Percentiles rank a stretch among this genome's conserved stretches.
These are phyloP conservation scores for Boechera stricta DNA, from an alignment of 345 rosid species.

Conservation along the genomic window DNA sequence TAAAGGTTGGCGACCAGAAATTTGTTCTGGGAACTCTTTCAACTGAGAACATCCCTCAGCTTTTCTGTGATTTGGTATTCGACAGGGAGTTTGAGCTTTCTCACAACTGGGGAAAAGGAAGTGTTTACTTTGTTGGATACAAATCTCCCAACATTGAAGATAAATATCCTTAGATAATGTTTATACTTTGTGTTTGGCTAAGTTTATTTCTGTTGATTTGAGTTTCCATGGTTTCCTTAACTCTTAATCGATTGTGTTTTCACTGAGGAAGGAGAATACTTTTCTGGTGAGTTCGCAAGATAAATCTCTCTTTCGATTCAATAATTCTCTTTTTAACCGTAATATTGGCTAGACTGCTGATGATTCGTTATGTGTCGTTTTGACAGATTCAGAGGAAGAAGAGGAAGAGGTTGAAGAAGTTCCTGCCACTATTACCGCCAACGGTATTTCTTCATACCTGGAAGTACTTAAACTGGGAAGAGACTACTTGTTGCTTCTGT, in stretches of 20 bases:
- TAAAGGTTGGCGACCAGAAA: slow-evolving; percentile 58
- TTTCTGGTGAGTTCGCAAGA: slow-evolving; percentile 27
- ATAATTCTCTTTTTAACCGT: background rate
- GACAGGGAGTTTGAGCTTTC: slow-evolving; percentile 81
- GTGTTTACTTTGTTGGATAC: slow-evolving; percentile 68
- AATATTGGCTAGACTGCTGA: slow-evolving; percentile 12
- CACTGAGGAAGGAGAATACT: slow-evolving; percentile 31
- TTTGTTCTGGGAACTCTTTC: slow-evolving; percentile 64
- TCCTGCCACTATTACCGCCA: slow-evolving; percentile 47
- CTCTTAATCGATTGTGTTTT: slow-evolving; percentile 12
- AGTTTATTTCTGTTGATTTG: background rate
- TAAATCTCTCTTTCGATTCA: background rate
- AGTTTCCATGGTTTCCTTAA: slow-evolving; percentile 8
- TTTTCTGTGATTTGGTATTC: slow-evolving; percentile 66
- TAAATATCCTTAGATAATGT: slow-evolving; percentile 33
- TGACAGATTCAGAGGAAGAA: slow-evolving; percentile 40
- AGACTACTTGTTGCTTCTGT: background rate
- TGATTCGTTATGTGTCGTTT: background rate
- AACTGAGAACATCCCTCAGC: slow-evolving; percentile 56
- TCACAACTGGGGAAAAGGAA: slow-evolving; percentile 77
- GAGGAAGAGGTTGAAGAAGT: slow-evolving; percentile 21
- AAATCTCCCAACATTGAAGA: slow-evolving; percentile 32
- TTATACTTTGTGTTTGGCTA: background rate
- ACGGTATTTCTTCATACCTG: slow-evolving; percentile 11
- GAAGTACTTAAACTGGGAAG: background rate